Conservation (phyloP, 225 moss, liverwort and hornwort species). For the Bryoerythrophyllum caledonicum region DNA sequence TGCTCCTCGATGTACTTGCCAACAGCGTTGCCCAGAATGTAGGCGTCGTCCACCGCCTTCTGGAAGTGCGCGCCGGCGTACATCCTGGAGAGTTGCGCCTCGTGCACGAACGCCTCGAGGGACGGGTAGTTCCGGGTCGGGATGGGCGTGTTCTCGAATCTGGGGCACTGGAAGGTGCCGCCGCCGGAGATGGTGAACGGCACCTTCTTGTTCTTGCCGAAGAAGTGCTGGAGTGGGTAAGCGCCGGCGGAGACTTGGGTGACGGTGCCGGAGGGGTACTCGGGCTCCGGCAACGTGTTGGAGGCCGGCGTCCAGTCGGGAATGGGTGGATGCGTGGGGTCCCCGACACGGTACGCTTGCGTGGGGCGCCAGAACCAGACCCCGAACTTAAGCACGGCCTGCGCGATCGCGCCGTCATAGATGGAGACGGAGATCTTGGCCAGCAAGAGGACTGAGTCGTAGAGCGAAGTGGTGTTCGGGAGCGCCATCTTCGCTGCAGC, state of each 20-base stretch:
- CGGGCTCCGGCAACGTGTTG: constrained; percentile 21
- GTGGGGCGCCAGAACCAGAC: constrained; percentile 41
- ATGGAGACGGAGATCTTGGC: constrained; percentile 36
- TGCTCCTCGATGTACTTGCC: constrained; percentile 31
- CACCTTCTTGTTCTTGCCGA: constrained; percentile 27
- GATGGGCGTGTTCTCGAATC: constrained; percentile 20
- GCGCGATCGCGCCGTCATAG: constrained; percentile 23
- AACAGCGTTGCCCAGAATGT: neutral
- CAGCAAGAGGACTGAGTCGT: constrained; percentile 31
- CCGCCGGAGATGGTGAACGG: constrained; percentile 20
- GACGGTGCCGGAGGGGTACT: constrained; percentile 30
- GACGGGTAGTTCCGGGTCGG: constrained; percentile 22
- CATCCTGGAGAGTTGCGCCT: constrained; percentile 25
- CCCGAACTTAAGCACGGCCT: constrained; percentile 17
- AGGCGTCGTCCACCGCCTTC: constrained; percentile 8
- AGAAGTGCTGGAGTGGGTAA: constrained; percentile 27
- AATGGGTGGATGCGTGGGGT: constrained; percentile 25
- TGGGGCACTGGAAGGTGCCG: constrained; percentile 18
- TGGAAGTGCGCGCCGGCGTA: constrained; percentile 35
- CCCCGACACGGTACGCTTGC: constrained; percentile 29
- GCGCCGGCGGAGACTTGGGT: constrained; percentile 3
- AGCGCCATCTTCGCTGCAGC: constrained; percentile 12
- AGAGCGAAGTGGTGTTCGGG: constrained; percentile 21
- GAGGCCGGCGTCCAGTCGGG: constrained; percentile 28
- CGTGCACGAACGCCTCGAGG: constrained; percentile 16